phyloP scores from a whole-genome alignment of 345 rosid genomes.

The Pugionium cornutum region DNA sequence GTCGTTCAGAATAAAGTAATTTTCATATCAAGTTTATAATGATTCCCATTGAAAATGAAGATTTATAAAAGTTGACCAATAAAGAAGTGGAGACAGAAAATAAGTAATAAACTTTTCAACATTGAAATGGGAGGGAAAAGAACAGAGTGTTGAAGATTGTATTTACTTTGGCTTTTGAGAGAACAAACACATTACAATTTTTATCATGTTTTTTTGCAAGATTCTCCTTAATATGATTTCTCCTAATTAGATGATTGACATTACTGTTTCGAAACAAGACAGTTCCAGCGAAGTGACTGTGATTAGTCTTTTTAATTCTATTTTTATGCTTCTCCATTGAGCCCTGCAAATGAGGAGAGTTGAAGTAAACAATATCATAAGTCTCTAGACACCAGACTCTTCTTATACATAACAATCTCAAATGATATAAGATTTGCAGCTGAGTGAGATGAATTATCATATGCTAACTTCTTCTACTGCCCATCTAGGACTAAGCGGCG shows the following conservation, averaged over 20 bases:
- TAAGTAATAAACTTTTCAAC: constrained; percentile 6
- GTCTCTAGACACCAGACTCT: too few species aligned
- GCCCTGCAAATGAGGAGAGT: constrained; percentile 27
- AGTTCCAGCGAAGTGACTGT: constrained; percentile 1
- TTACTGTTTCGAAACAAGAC: constrained; percentile 11
- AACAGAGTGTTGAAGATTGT: constrained; percentile 13
- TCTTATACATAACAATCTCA: not conserved
- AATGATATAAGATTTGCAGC: constrained; percentile 2
- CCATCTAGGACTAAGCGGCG: not conserved
- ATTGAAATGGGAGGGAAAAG: not conserved
- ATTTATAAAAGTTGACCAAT: too few species aligned
- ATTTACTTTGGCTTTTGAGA: constrained; percentile 24
- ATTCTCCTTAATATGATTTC: constrained; percentile 2
- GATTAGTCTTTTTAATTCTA: constrained; percentile 23
- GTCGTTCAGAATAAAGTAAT: too few species aligned
- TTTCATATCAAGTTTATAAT: not conserved
- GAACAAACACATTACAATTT: constrained; percentile 17
- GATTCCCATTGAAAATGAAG: not conserved
- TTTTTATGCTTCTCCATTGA: constrained; percentile 5
- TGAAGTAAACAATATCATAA: constrained; percentile 1
- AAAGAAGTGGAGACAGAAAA: not conserved
- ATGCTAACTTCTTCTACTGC: not conserved
- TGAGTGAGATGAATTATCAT: constrained; percentile 5
- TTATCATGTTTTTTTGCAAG: constrained; percentile 3
- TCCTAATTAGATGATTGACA: constrained; percentile 22